These are phyloP conservation scores for Filobasidium floriforme DNA, from an alignment of 768 basidiomycete species.

Conservation along the genomic window DNA sequence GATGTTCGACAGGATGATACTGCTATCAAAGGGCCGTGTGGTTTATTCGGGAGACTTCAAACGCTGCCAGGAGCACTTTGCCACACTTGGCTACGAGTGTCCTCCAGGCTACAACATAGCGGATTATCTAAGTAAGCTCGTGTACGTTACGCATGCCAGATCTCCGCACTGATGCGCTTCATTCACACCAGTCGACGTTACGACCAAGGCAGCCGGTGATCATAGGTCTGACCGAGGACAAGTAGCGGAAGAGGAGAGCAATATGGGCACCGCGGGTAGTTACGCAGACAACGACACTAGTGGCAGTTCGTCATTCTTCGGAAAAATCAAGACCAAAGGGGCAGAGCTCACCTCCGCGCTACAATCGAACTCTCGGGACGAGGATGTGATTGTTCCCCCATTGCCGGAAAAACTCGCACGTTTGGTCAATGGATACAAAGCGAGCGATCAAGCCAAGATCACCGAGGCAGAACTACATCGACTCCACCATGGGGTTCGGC, in stretches of 20 bases:
- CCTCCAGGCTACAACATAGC: constrained; percentile 95
- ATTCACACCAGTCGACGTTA: constrained; percentile 46
- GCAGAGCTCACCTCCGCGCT: neutral
- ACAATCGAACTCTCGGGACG: neutral
- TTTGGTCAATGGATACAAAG: constrained; percentile 65
- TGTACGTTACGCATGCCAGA: neutral
- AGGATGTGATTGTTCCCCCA: constrained; percentile 6
- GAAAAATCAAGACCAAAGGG: neutral
- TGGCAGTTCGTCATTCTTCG: neutral
- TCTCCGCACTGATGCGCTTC: neutral
- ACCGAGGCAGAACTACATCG: constrained; percentile 59
- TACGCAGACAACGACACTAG: neutral
- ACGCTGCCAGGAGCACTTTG: constrained; percentile 73
- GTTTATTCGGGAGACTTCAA: constrained; percentile 74
- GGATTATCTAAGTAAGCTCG: constrained; percentile 76
- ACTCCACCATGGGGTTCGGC: constrained; percentile 39
- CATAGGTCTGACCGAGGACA: constrained; percentile 26
- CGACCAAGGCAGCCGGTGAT: constrained; percentile 49
- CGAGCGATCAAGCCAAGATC: constrained; percentile 58
- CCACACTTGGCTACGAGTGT: constrained; percentile 68
- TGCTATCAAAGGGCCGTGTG: constrained; percentile 73
- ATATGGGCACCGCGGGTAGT: neutral
- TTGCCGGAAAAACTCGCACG: constrained; percentile 52
- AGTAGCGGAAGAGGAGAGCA: neutral
- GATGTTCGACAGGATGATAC: constrained; percentile 81